A percentile compares a stretch with the other conserved stretches of the same genome.
phyloP scores from a whole-genome alignment of 192 early-diverging fungal species.

The Phlyctochytrium planicorne region DNA sequence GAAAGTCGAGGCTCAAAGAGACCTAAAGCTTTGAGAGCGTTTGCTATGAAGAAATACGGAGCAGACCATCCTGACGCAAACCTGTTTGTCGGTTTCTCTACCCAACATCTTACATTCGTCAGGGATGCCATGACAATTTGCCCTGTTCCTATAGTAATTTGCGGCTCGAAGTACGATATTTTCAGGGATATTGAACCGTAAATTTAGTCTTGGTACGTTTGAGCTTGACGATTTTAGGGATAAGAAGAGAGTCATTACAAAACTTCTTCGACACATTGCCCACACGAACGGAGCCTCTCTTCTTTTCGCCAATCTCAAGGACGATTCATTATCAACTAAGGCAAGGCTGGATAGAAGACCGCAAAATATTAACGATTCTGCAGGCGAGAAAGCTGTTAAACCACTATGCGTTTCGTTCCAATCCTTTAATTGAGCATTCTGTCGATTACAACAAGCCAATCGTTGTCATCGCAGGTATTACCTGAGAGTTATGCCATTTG shows the following conservation, averaged over 20 bases:
- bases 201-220: slow-evolving; percentile 10
- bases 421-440: slow-evolving; percentile 21
- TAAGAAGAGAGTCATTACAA: slow-evolving; percentile 40
- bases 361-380: too few species aligned
- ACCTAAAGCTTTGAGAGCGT: slow-evolving; percentile 40
- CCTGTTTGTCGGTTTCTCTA: slow-evolving; percentile 5
- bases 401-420: slow-evolving; percentile 44
- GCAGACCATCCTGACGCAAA: slow-evolving; percentile 39
- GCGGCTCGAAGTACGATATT: slow-evolving; percentile 47
- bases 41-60: slow-evolving; percentile 44
- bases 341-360: too few species aligned
- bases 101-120: background rate
- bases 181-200: slow-evolving; percentile 50
- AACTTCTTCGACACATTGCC: slow-evolving; percentile 44
- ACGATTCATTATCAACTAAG: slow-evolving; percentile 39
- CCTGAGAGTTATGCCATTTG: too few species aligned
- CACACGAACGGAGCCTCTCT: slow-evolving; percentile 50
- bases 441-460: slow-evolving; percentile 50
- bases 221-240: slow-evolving; percentile 26
- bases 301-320: slow-evolving; percentile 40
- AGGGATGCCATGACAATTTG: slow-evolving; percentile 37
- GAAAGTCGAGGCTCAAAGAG: slow-evolving; percentile 47
- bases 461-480: slow-evolving; percentile 42
- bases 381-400: slow-evolving; percentile 30
- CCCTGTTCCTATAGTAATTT: slow-evolving; percentile 44